Conservation (phyloP, 2,329 filamentous ascomycete genomes). For the Hymenoscyphus linearis region DNA sequence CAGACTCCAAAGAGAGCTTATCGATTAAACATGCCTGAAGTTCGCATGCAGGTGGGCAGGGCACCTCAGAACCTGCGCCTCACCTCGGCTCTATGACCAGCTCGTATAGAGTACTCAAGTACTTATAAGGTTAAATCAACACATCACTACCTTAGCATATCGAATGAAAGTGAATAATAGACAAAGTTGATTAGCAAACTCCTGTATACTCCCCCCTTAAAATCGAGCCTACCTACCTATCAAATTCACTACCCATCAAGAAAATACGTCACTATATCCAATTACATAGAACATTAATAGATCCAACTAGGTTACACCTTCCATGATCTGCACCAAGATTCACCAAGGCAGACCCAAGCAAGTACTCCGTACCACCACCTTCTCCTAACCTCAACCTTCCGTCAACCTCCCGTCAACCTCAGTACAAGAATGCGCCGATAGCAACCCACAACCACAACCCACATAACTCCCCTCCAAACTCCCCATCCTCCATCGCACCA, state of each 20-base stretch:
- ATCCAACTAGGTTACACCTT: not conserved
- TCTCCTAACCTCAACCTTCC: not conserved
- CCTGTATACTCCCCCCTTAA: too few relatives aligned
- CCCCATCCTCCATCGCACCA: not conserved
- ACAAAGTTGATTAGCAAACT: too few relatives aligned
- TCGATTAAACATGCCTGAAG: not conserved
- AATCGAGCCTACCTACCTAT: too few relatives aligned
- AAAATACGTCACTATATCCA: not conserved
- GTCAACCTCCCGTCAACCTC: too few relatives aligned
- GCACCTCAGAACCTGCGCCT: too few relatives aligned
- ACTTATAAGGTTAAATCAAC: too few relatives aligned
- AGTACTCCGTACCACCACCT: not conserved
- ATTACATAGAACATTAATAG: not conserved
- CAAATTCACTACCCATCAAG: not conserved
- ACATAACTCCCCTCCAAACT: not conserved
- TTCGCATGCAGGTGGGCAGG: too few relatives aligned
- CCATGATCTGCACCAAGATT: not conserved
- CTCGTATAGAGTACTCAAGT: too few relatives aligned
- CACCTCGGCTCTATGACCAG: too few relatives aligned
- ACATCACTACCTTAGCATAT: too few relatives aligned
- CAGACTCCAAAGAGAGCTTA: not conserved
- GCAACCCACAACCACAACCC: not conserved
- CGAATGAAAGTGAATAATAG: too few relatives aligned
- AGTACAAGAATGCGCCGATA: conserved; percentile 5
- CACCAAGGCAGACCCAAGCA: not conserved